Evolutionary conservation across 2,329 filamentous ascomycete genomes (phyloP), one percentile per base, ranked within the genome.

Genomic region (Cercospora zeina): DNA sequence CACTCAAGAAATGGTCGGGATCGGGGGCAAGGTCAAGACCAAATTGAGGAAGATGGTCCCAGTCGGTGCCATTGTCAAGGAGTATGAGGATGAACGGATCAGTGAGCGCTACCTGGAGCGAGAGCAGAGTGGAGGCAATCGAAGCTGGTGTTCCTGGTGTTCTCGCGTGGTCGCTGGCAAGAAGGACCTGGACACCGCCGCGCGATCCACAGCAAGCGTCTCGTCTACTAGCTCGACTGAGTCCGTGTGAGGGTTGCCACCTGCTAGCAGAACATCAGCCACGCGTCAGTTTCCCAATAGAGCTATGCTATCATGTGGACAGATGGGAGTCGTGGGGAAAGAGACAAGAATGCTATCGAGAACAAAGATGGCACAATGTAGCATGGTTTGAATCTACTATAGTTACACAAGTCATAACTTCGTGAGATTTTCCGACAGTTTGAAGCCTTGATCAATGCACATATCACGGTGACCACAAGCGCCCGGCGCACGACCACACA

Each of bases 71-170:
- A 91, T 89, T 65, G 93, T 97, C 11, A 89, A 89, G 65, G 91
- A 96, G 74, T 92, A 88, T 78, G 89, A 90, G 67, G 91, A 93
- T 72, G 91, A 96, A 76, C 83, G 84, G 60, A 83, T 83, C 36
- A 81, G 82, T 7, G 86, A 85, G 4, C 81, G 83, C 61, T 88
- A 89, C 67, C 79, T 97, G 27, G 82, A 82, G 14, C 80, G 88
- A 24, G 93, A 97, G 76, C 83, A 87, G 58, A 80, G 80, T 13
- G 90, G 90, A 0, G 76, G 78, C 54, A 81, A 86, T 61, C 83
- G 93, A 64, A 92, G 89, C 73, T 96, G 91, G 91, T 97, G 93
- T 75, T 91, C 89, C 0, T 97, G 93, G 93, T 97, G 93, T 75
- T 86, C 83, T 75, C 82, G 91, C 64, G 70, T 74, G 10, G 63